Evolutionary conservation across 345 rosid genomes (phyloP).

Genomic region (Acer negundo): DNA sequence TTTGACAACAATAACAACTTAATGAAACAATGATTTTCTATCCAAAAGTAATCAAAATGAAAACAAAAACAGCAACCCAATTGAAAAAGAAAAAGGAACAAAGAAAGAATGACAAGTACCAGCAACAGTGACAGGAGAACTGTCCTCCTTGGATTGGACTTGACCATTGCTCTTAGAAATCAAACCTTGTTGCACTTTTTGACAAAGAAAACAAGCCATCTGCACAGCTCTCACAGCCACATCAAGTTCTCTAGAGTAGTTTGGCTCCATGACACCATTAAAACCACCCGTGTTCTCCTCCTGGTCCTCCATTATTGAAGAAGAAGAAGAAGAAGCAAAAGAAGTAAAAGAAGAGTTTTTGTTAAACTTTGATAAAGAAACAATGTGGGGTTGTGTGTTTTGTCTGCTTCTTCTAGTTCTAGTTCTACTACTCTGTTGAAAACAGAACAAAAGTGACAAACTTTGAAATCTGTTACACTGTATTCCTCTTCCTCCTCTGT

Average conservation of each 20-base stretch:
- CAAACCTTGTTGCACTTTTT: slow-evolving; percentile 46
- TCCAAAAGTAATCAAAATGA: background rate
- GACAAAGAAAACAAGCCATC: slow-evolving; percentile 56
- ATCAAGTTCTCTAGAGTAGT: slow-evolving; percentile 42
- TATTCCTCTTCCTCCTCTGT: background rate
- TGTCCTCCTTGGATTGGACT: slow-evolving; percentile 51
- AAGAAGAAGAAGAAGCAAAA: slow-evolving; percentile 13
- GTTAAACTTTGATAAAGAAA: slow-evolving; percentile 27
- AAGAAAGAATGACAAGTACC: slow-evolving; percentile 31
- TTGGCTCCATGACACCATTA: slow-evolving; percentile 19
- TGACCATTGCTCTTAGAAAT: slow-evolving; percentile 30
- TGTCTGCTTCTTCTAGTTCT: background rate
- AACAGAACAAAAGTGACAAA: background rate
- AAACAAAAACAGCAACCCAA: slow-evolving; percentile 9
- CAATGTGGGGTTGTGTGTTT: slow-evolving; percentile 17
- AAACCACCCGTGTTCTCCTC: slow-evolving; percentile 4
- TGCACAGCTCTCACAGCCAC: slow-evolving; percentile 57
- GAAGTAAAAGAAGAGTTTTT: slow-evolving; percentile 14
- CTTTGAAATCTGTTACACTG: background rate
- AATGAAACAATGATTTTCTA: background rate
- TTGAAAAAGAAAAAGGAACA: background rate
- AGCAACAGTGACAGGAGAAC: slow-evolving; percentile 54
- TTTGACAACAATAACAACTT: background rate
- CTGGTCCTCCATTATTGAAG: slow-evolving; percentile 34
- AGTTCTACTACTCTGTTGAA: background rate